Evolutionary conservation across 73 alveolate genomes (phyloP).

Genomic region (Paramecium sexaurelia): DNA sequence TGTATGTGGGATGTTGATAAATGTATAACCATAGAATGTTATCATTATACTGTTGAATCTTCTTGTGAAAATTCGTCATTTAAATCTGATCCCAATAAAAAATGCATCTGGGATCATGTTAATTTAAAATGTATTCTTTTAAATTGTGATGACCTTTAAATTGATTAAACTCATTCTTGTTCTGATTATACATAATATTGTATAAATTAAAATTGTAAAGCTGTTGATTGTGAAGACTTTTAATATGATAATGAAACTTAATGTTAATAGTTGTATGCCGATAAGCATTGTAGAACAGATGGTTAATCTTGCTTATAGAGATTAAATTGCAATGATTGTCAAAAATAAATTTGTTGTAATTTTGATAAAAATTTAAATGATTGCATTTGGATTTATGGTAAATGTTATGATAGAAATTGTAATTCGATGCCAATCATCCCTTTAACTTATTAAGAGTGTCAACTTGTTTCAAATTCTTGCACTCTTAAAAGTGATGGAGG

Average conservation of each 20-base stretch:
- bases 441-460: not conserved
- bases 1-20: not conserved
- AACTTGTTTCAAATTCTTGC: not conserved
- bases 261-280: not conserved
- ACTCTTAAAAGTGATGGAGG: not conserved
- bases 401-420: not conserved
- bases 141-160: not conserved
- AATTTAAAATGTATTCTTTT: not conserved
- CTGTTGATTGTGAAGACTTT: not conserved
- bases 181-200: not conserved
- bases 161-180: not conserved
- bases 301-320: not conserved
- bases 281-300: not conserved
- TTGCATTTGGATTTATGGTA: not conserved
- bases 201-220: not conserved
- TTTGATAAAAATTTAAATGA: not conserved
- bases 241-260: not conserved
- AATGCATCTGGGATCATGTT: not conserved
- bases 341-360: not conserved
- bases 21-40: not conserved
- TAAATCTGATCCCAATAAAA: not conserved
- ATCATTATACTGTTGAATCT: not conserved
- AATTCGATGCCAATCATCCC: not conserved
- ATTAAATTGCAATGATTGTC: not conserved
- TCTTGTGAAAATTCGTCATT: not conserved